Conservation (phyloP, 2,329 filamentous ascomycete genomes). For the Penicillium sclerotiorum region DNA sequence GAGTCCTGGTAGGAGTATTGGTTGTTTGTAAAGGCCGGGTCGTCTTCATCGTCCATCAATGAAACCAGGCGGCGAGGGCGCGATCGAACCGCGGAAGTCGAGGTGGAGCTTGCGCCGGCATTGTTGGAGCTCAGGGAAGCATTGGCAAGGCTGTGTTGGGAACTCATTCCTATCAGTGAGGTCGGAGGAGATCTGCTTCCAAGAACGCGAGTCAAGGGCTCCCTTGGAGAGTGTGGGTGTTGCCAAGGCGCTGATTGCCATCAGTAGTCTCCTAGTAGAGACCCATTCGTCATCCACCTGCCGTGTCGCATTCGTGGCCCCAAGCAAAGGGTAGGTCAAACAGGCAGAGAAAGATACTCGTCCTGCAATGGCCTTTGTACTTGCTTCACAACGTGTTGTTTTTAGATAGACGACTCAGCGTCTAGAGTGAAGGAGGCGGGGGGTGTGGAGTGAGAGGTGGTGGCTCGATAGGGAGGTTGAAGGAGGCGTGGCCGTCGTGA, state of each 20-base stretch:
- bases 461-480: slow-evolving; percentile 21
- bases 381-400: not conserved
- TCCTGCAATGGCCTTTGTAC: not conserved
- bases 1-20: slow-evolving; percentile 28
- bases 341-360: slow-evolving; percentile 3
- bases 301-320: slow-evolving; percentile 30
- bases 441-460: slow-evolving; percentile 8
- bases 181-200: slow-evolving; percentile 16
- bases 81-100: slow-evolving; percentile 45
- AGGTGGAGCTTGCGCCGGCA: slow-evolving; percentile 35
- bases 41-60: slow-evolving; percentile 42
- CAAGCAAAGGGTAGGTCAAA: slow-evolving; percentile 9
- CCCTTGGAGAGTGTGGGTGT: slow-evolving; percentile 27
- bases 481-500: slow-evolving; percentile 17
- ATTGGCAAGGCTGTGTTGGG: slow-evolving; percentile 40
- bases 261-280: slow-evolving; percentile 37
- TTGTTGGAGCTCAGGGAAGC: slow-evolving; percentile 37
- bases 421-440: slow-evolving; percentile 1
- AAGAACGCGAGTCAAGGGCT: slow-evolving; percentile 26
- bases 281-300: slow-evolving; percentile 41
- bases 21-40: slow-evolving; percentile 23
- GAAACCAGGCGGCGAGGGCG: slow-evolving; percentile 49
- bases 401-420: slow-evolving; percentile 5
- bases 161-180: slow-evolving; percentile 45
- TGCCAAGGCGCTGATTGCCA: slow-evolving; percentile 39